Evolutionary conservation across 2,329 filamentous ascomycete genomes (phyloP), one percentile per base, ranked within the genome.

Genomic region (Myriosclerotinia scirpicola): DNA sequence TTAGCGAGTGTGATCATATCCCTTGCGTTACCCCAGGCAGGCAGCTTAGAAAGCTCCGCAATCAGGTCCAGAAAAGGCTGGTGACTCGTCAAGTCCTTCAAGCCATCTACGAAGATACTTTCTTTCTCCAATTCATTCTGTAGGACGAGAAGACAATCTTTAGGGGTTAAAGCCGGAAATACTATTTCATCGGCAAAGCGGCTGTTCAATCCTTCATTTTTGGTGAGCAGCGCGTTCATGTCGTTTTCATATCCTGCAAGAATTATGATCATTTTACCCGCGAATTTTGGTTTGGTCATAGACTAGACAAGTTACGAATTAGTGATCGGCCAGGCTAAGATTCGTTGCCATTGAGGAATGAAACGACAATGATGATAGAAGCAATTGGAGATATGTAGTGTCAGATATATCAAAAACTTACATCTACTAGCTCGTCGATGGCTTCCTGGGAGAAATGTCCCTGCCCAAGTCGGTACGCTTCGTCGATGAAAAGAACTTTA

Each of bases 351-450:
- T 22, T 50, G 12, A 22, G 3, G 9, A 22, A 50, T 44, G 40
- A 44, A 44, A 7, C 5, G 8, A 42, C 6, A n/a, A 20, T n/a
- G 2, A 42, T 20, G 12, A 17, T 5, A 15, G 3, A 5, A 22
- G 15, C 2, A 14, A 40, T 22, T 15, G 36, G 5, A 38, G 14
- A 15, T 3, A 15, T 15, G 7, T 1, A 22, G 3, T 5, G 4
- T 15, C 11, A 38, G 12, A 40, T 14, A 8, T 2, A 15, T 15
- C 0, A 26, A 9, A 2, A 8, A 46, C 56, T 48, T 5, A 59
- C 15, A 77, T 81, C 67, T 76, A 81, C 71, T 85, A 93, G 83
- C 89, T 92, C 86, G 81, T 92, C 73, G 85, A 93, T 79, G 85
- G 90, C 70, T 91, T 93, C 85, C 63, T 79, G 78, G 0, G 80